A percentile compares a stretch with the other conserved stretches of the same genome.
These are phyloP conservation scores for Candida sp. DNA, from an alignment of 1,139 yeast genomes.

Conservation along the genomic window DNA sequence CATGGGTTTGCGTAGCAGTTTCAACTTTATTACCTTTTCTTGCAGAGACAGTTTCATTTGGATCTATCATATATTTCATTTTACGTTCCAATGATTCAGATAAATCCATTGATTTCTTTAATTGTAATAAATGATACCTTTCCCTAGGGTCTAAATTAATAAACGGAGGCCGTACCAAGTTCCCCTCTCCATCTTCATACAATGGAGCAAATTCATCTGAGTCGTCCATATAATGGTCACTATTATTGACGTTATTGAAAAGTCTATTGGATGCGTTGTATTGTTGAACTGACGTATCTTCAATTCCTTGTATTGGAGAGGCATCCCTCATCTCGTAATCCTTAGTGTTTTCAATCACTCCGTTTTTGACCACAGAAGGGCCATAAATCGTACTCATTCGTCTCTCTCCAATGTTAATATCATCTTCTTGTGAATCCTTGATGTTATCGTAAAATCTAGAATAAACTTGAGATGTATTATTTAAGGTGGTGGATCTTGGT, in stretches of 20 bases:
- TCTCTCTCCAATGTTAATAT: conserved; percentile 26
- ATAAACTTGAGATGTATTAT: conserved; percentile 19
- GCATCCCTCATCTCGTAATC: conserved; percentile 8
- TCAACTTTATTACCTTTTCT: conserved; percentile 26
- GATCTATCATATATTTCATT: conserved; percentile 39
- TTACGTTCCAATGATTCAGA: conserved; percentile 29
- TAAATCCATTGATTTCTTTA: conserved; percentile 36
- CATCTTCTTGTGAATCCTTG: conserved; percentile 22
- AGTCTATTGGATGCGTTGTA: conserved; percentile 1
- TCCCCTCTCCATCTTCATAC: conserved; percentile 35
- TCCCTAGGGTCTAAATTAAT: conserved; percentile 44
- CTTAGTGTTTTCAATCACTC: not conserved
- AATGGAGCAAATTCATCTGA: conserved; percentile 27
- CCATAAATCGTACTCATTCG: conserved; percentile 21
- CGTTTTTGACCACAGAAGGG: conserved; percentile 4
- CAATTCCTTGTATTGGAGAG: conserved; percentile 14
- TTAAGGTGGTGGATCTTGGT: conserved; percentile 26
- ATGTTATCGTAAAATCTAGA: conserved; percentile 21
- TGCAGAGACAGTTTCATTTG: conserved; percentile 31
- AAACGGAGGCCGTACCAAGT: conserved; percentile 44
- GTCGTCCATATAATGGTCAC: conserved; percentile 1
- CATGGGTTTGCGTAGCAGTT: conserved; percentile 42
- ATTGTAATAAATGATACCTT: conserved; percentile 38
- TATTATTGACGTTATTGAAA: conserved; percentile 1
- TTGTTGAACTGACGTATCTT: conserved; percentile 4